These are phyloP conservation scores for Papiliotrema laurentii DNA, from an alignment of 1,284 basidiomycete genomes.

Conservation along the genomic window DNA sequence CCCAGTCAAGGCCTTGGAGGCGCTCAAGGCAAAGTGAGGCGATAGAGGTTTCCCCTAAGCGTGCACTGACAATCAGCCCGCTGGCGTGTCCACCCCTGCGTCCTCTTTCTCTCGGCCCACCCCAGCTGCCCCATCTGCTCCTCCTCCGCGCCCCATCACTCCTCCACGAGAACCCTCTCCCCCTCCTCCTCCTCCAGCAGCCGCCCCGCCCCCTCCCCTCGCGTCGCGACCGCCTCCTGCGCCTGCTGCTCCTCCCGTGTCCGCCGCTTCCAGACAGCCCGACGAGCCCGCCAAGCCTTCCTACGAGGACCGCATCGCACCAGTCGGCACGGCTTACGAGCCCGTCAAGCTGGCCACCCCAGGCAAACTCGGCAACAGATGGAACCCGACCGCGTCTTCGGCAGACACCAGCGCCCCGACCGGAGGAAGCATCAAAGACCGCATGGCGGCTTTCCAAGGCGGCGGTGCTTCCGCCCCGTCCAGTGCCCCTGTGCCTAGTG, in stretches of 20 bases:
- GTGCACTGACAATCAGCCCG: slow-evolving; percentile 18
- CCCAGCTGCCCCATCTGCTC: slow-evolving; percentile 29
- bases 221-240: slow-evolving; percentile 18
- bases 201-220: slow-evolving; percentile 50
- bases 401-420: slow-evolving; percentile 30
- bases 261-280: slow-evolving; percentile 28
- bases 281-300: slow-evolving; percentile 59
- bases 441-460: slow-evolving; percentile 39
- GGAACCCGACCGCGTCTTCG: slow-evolving; percentile 58
- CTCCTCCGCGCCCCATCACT: slow-evolving; percentile 47
- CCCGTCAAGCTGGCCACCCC: slow-evolving; percentile 80
- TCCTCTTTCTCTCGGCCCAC: slow-evolving; percentile 34
- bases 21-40: slow-evolving; percentile 37
- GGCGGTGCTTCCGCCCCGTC: slow-evolving; percentile 16
- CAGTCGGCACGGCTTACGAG: slow-evolving; percentile 78
- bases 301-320: slow-evolving; percentile 72
- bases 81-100: slow-evolving; percentile 22
- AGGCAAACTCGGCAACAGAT: slow-evolving; percentile 73
- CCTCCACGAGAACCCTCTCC: slow-evolving; percentile 52
- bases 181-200: slow-evolving; percentile 40
- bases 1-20: slow-evolving; percentile 44
- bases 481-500: slow-evolving; percentile 19
- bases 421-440: slow-evolving; percentile 33
- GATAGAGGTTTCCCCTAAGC: too few species aligned
- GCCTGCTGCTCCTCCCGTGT: slow-evolving; percentile 23